Base-by-base conservation (phyloP, 2,329 filamentous ascomycete species). In the Zalaria obscura region DNA sequence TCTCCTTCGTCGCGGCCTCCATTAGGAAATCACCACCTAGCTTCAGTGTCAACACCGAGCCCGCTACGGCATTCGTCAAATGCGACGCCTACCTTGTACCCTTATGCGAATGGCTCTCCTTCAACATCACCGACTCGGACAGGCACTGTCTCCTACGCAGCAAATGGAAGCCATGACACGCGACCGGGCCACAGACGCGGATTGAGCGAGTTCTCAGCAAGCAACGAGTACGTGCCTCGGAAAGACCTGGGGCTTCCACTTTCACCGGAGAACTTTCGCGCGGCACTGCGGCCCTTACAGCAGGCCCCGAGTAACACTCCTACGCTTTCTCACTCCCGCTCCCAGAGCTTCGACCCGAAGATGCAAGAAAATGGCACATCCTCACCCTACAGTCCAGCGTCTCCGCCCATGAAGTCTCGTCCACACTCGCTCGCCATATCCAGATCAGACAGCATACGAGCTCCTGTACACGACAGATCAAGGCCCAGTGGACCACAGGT, bases 391-490 rank as follows among this genome's bases (percentile, higher is more conserved):
- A 33, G 31, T 33, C 31, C 50, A 46, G 44, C 47, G 18, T 48
- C 52, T 5, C 50, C 51, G 25, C 49, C 53, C 5, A 47, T 50
- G 11, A 48, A 49, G 27, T 47, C 47, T 8, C 43, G 49, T 36
- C 55, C 55, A 25, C 48, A 52, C 31, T 51, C 51, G 5, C 45
- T 49, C 3, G 48, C 54, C 9, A 55, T 62, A 8, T 59, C 57
- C 4, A 48, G 59, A 5, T 59, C 56, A 10, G 59, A 62, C 40
- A 58, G 55, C 3, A 55, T 61, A 41, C 55, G 58, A 27, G 57
- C 53, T 9, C 57, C 56, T 37, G 53, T 50, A 8, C 48, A 52
- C 41, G 55, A 56, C 36, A 45, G 56, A 44, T 44, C 48, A 3
- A 49, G 50, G 27, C 41, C 40, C 10, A 38, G 37, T 32, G 38